Base-by-base conservation (phyloP, 2,329 filamentous ascomycete genomes). In the Sporothrix humicola region DNA sequence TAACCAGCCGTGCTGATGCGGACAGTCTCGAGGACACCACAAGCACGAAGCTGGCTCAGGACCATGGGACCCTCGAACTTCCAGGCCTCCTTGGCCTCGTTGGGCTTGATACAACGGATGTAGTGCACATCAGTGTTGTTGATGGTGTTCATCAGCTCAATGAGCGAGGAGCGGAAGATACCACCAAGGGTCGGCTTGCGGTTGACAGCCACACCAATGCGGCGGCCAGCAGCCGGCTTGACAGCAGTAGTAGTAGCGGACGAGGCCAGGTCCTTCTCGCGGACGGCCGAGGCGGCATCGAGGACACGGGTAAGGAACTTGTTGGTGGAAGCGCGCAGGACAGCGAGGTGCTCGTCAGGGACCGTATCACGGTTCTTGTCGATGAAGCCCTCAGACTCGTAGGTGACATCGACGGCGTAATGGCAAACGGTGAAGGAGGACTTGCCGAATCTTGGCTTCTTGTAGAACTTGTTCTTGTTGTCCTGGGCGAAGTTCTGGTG, bases 361-460 rank as follows among this genome's bases (percentile, higher is more conserved):
- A 99, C 96, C 23, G 97, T 99, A 82, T 99, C 96, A 82, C 96
- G 91, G 83, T 99, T 99, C 88, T 99, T 99, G 82, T 99, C 97
- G 79, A 99, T 98, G 84, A 99, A 99, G 65, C 96, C 96, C 78
- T 99, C 96, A 1, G 95, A 98, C 83, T 99, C 96, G 81, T 99
- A 99, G 20, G 95, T 98, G 78, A 99, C 96, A 79, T 99, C 96
- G 73, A 99, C 88, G 71, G 96, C 96, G 83, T 99, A 99, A 84
- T 99, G 97, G 82, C 95, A 98, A 76, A 99, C 95, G 8, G 96
- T 98, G 84, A 99, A 99, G 0, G 96, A 88, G 15, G 95, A 97
- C 83, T 98, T 98, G 78, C 96, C 96, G 79, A 99, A 99, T 73
- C 96, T 90, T 7, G 96, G 96, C 85, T 98, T 99, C 87, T 98